These are phyloP conservation scores for Fraxinus baroniana DNA, from an alignment of 305 asterid genomes.

Conservation along the genomic window DNA sequence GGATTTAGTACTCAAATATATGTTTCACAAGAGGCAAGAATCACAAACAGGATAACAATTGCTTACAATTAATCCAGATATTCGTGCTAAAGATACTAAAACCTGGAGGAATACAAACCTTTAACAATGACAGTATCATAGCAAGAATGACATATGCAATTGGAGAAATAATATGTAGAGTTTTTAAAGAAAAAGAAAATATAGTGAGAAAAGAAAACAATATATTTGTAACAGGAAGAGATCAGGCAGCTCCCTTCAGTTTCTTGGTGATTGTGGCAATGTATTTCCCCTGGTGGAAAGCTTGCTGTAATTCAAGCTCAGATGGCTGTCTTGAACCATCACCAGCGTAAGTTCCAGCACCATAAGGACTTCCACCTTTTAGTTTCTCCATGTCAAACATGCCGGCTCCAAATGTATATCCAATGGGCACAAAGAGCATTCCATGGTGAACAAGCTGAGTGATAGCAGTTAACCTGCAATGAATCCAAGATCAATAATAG, in stretches of 20 bases:
- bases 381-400: slow-evolving; percentile 56
- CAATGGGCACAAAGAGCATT: slow-evolving; percentile 53
- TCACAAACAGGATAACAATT: neutral
- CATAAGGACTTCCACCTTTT: slow-evolving; percentile 58
- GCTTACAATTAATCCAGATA: neutral
- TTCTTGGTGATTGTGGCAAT: slow-evolving; percentile 48
- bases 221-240: neutral
- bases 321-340: slow-evolving; percentile 55
- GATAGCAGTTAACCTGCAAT: slow-evolving; percentile 44
- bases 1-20: neutral
- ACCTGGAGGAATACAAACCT: neutral
- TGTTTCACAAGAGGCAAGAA: neutral
- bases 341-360: slow-evolving; percentile 52
- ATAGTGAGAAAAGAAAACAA: neutral
- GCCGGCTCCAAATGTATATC: slow-evolving; percentile 52
- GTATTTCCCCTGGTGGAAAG: slow-evolving; percentile 48
- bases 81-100: neutral
- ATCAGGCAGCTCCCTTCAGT: slow-evolving; percentile 39
- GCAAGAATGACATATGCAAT: slow-evolving; percentile 2
- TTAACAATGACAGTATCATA: neutral
- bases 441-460: slow-evolving; percentile 58
- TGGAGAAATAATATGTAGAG: neutral
- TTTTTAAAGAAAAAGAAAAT: neutral
- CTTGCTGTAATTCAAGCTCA: slow-evolving; percentile 48
- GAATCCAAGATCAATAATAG: neutral